Evolutionary conservation across 495 filamentous ascomycete genomes (phyloP).

Genomic region (Collariella sp.): DNA sequence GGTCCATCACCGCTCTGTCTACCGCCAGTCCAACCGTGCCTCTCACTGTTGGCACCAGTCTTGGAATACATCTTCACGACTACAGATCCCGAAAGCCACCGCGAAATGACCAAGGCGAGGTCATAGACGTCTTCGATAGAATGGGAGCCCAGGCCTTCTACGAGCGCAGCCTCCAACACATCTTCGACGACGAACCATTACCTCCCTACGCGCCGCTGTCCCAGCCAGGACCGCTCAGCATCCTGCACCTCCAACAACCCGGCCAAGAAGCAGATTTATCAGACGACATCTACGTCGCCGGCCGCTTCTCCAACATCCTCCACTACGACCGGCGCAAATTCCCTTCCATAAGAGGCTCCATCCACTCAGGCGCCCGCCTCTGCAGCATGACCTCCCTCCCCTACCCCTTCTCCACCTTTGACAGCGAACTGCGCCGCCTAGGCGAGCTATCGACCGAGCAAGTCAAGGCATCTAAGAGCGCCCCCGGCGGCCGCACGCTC

Average conservation of each 20-base stretch:
- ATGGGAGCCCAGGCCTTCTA: conserved; percentile 28
- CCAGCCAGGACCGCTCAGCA: conserved; percentile 73
- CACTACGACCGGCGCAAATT: conserved; percentile 85
- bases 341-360: conserved; percentile 63
- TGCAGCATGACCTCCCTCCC: conserved; percentile 70
- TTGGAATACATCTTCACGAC: conserved; percentile 79
- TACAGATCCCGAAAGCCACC: conserved; percentile 40
- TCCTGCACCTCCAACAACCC: conserved; percentile 62
- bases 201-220: conserved; percentile 63
- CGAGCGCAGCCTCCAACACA: conserved; percentile 15
- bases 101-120: conserved; percentile 19
- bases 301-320: conserved; percentile 82
- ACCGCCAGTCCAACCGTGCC: conserved; percentile 63
- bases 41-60: conserved; percentile 75
- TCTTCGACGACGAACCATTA: conserved; percentile 34
- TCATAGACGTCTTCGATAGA: conserved; percentile 28
- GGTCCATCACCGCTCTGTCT: conserved; percentile 76
- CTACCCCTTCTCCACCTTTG: conserved; percentile 51
- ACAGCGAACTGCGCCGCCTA: conserved; percentile 45
- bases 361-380: conserved; percentile 75
- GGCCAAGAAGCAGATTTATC: conserved; percentile 42
- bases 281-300: conserved; percentile 70
- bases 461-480: conserved; percentile 41
- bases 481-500: conserved; percentile 50
- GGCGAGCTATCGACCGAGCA: conserved; percentile 46